A percentile compares a stretch with the other conserved stretches of the same genome.
Evolutionary conservation across 345 rosid genomes (phyloP).

Genomic region (Eucalyptus regnans): DNA sequence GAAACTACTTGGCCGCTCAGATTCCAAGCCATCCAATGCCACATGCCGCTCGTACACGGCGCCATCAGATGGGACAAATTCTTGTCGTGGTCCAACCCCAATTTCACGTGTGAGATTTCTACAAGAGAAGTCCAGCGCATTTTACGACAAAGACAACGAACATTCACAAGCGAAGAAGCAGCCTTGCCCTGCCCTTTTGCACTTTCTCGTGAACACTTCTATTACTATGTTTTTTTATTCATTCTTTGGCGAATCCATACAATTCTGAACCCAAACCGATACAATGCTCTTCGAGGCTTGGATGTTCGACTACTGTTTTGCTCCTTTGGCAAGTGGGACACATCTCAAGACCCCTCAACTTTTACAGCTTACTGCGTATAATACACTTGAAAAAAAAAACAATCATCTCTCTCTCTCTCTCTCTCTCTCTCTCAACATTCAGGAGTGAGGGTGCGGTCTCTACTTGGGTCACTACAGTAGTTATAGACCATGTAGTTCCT

Average conservation of each 20-base stretch:
- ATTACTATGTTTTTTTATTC: neutral
- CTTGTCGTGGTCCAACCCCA: neutral
- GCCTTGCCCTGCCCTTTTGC: neutral
- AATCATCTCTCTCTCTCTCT: neutral
- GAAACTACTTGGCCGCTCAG: neutral
- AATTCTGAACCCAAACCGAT: neutral
- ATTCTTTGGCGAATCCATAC: neutral
- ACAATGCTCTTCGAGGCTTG: neutral
- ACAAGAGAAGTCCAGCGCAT: neutral
- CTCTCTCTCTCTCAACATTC: constrained; percentile 35
- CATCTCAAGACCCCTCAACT: neutral
- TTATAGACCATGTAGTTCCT: constrained; percentile 64
- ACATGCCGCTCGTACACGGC: neutral
- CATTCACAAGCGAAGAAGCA: neutral
- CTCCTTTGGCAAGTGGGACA: neutral
- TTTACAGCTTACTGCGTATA: neutral
- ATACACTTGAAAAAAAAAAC: neutral
- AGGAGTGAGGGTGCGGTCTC: constrained; percentile 65
- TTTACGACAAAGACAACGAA: neutral
- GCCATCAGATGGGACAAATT: neutral
- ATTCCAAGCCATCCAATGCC: neutral
- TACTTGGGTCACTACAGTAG: constrained; percentile 67
- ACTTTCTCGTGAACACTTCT: neutral
- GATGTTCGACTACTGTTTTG: neutral
- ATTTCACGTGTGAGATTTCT: neutral